Evolutionary conservation across 805 yeast species (phyloP).

Genomic region (Metschnikowia arizonensis): DNA sequence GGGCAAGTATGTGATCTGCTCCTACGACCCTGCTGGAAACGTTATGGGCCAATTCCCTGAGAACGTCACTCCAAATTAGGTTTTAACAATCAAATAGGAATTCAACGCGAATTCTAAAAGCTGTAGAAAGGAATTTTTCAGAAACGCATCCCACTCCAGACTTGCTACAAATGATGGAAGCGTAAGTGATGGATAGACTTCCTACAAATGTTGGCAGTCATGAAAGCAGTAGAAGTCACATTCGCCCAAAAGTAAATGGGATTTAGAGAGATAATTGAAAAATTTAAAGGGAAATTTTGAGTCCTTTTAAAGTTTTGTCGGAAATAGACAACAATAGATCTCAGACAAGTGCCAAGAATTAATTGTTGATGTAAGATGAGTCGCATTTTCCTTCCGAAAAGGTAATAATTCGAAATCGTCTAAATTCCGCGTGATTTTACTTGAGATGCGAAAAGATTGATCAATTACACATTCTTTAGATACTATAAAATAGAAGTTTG

Average conservation of each 20-base stretch:
- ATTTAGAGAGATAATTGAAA: too few relatives aligned
- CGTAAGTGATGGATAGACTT: not conserved
- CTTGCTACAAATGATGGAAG: too few relatives aligned
- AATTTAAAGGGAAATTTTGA: too few relatives aligned
- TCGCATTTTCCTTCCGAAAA: not conserved
- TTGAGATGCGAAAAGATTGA: not conserved
- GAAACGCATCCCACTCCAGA: not conserved
- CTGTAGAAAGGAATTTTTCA: not conserved
- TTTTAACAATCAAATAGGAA: not conserved
- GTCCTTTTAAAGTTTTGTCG: too few relatives aligned
- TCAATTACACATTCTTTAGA: not conserved
- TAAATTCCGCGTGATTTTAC: not conserved
- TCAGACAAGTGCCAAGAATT: not conserved
- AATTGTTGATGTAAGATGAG: not conserved
- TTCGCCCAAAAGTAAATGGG: too few relatives aligned
- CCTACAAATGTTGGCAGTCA: too few relatives aligned
- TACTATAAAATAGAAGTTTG: too few relatives aligned
- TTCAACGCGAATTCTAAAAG: not conserved
- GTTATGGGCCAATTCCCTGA: constrained; percentile 37
- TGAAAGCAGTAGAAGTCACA: too few relatives aligned
- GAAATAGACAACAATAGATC: too few relatives aligned
- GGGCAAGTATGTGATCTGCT: constrained; percentile 66
- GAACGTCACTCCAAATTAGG: constrained; percentile 11
- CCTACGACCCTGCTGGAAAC: constrained; percentile 75
- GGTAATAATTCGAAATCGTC: not conserved